Base-by-base conservation (phyloP, 164 flowering plant genomes). In the Santalum album region DNA sequence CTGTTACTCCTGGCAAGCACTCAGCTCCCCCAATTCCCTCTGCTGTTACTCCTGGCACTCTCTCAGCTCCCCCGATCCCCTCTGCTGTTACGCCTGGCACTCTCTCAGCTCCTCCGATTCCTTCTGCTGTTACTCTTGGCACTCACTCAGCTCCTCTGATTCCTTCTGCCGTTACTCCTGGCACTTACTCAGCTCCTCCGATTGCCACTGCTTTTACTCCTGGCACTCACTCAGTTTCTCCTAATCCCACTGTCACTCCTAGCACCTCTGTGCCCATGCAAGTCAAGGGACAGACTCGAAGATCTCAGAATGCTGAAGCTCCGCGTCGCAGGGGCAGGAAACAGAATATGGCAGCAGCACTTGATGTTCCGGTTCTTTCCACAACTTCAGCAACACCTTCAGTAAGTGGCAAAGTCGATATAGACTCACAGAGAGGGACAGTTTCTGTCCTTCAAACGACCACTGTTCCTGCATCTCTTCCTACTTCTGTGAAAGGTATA, bases 311-410 rank as follows among this genome's bases (percentile, higher is more conserved):
- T 54, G 65, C 39, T 20, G 56, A 11, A 0, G 66, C 60, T 24
- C 66, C 67, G 2, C 69, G 72, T 5, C 72, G 70, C n/a, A 58
- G 73, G 49, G 67, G 76, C 57, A 72, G 49, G 65, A 69, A 57
- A 55, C 64, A 53, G 49, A 46, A 46, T 46, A 16, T 23, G 50
- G 50, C 50, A 11, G 22, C 23, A 0, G 22, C 23, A 10, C 7
- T 20, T 46, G 50, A 21, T 19, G 42, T 15, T 38, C 42, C 17
- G 3, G 42, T 15, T 38, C 42, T 14, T 38, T 15, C 42, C 7
- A 1, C 12, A 38, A 38, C 17, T 15, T 38, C 42, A 38, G 16
- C 42, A 9, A 9, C 42, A 38, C 17, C 42, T 38, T 15, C 17
- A 15, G 16, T 38, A 38, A 38, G 42, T 16, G 3, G 16, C 12